Percentiles rank a stretch among this genome's conserved stretches.
phyloP scores from a whole-genome alignment of 2,329 filamentous ascomycete species.

The Diaporthe citrichinensis region DNA sequence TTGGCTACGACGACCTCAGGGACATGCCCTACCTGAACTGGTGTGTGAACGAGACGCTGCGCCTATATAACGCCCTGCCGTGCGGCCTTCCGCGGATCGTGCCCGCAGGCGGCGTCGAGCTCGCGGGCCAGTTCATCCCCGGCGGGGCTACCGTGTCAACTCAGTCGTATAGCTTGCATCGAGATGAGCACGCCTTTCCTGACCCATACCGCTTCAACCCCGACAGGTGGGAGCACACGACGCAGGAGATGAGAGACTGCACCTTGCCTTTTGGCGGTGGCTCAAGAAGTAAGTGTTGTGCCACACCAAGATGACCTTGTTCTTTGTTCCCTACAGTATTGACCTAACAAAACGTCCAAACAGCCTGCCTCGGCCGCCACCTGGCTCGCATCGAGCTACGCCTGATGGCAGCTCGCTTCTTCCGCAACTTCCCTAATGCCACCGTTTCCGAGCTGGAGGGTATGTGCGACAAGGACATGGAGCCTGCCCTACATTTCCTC shows the following conservation, averaged over 20 bases:
- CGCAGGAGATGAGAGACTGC: conserved; percentile 47
- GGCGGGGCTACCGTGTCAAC: conserved; percentile 56
- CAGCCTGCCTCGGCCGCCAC: conserved; percentile 67
- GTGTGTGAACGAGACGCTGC: conserved; percentile 61
- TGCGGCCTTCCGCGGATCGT: conserved; percentile 56
- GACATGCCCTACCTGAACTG: conserved; percentile 57
- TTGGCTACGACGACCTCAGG: conserved; percentile 52
- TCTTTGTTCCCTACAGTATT: not conserved
- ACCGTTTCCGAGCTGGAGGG: conserved; percentile 47
- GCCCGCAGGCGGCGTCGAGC: conserved; percentile 54
- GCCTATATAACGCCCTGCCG: conserved; percentile 59
- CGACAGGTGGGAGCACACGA: conserved; percentile 55
- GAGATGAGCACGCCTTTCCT: conserved; percentile 56
- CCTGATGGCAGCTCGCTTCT: conserved; percentile 63
- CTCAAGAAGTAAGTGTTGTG: conserved; percentile 45
- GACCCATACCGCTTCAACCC: conserved; percentile 55
- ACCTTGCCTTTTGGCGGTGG: conserved; percentile 50
- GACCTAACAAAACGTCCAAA: not conserved
- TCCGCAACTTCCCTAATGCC: conserved; percentile 52
- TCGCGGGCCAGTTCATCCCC: conserved; percentile 57
- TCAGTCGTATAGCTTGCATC: conserved; percentile 63
- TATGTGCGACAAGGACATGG: conserved; percentile 51
- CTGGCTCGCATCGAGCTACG: conserved; percentile 69
- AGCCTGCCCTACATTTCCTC: conserved; percentile 47
- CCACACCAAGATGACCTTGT: conserved; percentile 20